Percentiles rank a stretch among this genome's conserved stretches.
These are phyloP conservation scores for Gossypium trilobum DNA, from an alignment of 441 rosid species.

Conservation along the genomic window DNA sequence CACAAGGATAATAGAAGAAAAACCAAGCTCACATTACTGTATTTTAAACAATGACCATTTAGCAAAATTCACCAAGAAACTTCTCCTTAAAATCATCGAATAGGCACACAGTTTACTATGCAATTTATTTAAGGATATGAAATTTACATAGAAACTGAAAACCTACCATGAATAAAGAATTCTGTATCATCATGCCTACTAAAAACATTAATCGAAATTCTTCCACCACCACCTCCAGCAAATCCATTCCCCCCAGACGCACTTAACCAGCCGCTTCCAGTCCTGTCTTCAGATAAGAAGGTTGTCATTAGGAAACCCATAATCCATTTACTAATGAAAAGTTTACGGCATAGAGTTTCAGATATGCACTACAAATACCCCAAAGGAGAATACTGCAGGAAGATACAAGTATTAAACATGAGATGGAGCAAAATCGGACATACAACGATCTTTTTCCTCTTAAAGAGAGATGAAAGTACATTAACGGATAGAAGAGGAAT, in stretches of 20 bases:
- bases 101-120: neutral
- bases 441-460: neutral
- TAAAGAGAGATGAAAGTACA: neutral
- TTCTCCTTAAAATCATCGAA: neutral
- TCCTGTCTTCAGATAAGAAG: slow-evolving; percentile 34
- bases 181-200: slow-evolving; percentile 53
- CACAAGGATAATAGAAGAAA: neutral
- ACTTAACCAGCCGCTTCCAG: slow-evolving; percentile 48
- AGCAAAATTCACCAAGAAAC: neutral
- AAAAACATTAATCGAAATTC: slow-evolving; percentile 59
- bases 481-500: neutral
- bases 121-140: neutral
- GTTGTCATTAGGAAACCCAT: slow-evolving; percentile 3
- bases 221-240: slow-evolving; percentile 80
- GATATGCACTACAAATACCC: neutral
- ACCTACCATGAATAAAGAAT: slow-evolving; percentile 50
- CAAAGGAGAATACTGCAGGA: neutral
- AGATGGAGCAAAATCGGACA: neutral
- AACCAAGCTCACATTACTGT: neutral
- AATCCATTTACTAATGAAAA: neutral
- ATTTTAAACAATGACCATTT: neutral
- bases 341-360: neutral
- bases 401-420: neutral
- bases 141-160: neutral
- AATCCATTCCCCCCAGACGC: slow-evolving; percentile 65